Evolutionary conservation across 2,329 filamentous ascomycete genomes (phyloP).

Genomic region (Chrysoporthe cubensis): DNA sequence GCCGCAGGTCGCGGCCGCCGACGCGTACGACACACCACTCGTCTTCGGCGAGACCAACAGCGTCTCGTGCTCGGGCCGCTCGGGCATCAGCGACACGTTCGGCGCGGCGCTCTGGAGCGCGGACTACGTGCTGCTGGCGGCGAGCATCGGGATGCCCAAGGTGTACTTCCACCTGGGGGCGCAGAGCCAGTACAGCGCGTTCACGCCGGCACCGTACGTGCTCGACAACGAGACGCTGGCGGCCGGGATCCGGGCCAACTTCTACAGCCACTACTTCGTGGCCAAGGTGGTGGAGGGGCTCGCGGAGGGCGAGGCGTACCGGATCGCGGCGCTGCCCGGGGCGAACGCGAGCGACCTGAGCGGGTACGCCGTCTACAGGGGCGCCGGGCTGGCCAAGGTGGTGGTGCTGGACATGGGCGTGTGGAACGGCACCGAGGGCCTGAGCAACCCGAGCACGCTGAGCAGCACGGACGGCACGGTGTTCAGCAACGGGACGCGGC

Average conservation of each 20-base stretch:
- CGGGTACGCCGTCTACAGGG: conserved; percentile 39
- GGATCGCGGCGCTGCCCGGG: conserved; percentile 38
- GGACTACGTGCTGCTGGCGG: conserved; percentile 47
- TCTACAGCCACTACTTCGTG: conserved; percentile 43
- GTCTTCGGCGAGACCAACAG: conserved; percentile 54
- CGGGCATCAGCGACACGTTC: conserved; percentile 50
- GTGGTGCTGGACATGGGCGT: conserved; percentile 43
- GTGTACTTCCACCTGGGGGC: conserved; percentile 47
- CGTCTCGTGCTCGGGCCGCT: conserved; percentile 42
- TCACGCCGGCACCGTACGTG: conserved; percentile 33
- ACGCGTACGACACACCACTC: conserved; percentile 40
- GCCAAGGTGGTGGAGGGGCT: conserved; percentile 34
- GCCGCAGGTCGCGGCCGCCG: conserved; percentile 33
- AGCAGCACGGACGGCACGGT: conserved; percentile 33
- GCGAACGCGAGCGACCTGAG: conserved; percentile 41
- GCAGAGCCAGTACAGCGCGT: conserved; percentile 26
- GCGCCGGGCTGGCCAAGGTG: conserved; percentile 35
- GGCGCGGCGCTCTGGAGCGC: conserved; percentile 54
- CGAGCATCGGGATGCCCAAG: conserved; percentile 40
- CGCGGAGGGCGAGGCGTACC: conserved; percentile 16
- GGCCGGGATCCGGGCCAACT: conserved; percentile 37
- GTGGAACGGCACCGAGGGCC: conserved; percentile 42
- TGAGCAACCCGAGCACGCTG: conserved; percentile 41
- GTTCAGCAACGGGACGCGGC: conserved; percentile 38
- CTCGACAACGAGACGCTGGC: conserved; percentile 38